Evolutionary conservation across 2,329 filamentous ascomycete species (phyloP), one percentile per base, ranked within the genome.

Genomic region (Fonsecaea multimorphosa): DNA sequence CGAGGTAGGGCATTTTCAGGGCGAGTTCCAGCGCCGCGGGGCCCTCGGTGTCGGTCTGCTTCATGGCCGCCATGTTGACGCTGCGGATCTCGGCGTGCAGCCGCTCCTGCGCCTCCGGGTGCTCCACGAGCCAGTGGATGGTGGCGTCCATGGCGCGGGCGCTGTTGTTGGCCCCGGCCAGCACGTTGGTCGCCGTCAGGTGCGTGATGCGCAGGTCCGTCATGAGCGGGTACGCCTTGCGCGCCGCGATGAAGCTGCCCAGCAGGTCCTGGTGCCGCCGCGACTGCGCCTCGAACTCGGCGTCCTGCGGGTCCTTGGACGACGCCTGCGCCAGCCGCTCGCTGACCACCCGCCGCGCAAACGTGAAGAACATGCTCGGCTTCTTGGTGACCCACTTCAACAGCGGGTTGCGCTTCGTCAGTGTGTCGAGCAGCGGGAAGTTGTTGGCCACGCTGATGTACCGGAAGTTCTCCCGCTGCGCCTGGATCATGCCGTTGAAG

Each of bases 391-490:
- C 49, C 8, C 36, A 14, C 11, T 53, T 60, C 31, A 60, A 22
- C 4, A 60, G 19, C 9, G 58, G 58, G 31, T 60, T 60, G 29
- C 46, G 40, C 44, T 60, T 60, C 31, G 58, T 60, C 44, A 60
- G 31, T 4, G 40, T 51, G 29, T 60, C 58, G 29, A 60, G 58
- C 7, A 60, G 16, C 11, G 44, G 44, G 31, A 60, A 60, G 14
- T 60, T 60, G 31, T 60, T 60, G 58, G 58, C 58, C 3, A 60
- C 58, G 32, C 58, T 60, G 29, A 60, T 60, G 46, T 60, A 60
- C 14, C 58, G n/a, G 32, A 60, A 60, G 58, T 51, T 60, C 31
- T 60, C 58, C 7, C 58, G 27, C 29, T 60, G 58, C 1, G 58
- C 46, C 44, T 60, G 44, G 22, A 60, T 60, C 58, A 60, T 51